Evolutionary conservation across 495 filamentous ascomycete species (phyloP).

Genomic region (Neurospora cerealis): DNA sequence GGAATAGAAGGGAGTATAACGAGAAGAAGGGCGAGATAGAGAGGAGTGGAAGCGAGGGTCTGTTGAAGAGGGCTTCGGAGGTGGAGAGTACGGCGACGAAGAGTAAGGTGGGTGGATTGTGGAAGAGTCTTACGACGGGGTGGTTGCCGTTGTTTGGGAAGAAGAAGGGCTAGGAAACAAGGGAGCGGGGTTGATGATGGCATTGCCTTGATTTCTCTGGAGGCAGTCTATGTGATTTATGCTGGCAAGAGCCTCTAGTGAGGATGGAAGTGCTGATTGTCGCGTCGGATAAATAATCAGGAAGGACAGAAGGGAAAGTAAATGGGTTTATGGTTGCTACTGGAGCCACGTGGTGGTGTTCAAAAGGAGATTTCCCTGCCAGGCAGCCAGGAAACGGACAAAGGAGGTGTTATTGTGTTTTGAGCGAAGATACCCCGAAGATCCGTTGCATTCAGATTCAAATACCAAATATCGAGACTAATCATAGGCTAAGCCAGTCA

Average conservation of each 20-base stretch:
- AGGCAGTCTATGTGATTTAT: not conserved
- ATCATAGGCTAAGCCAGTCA: not conserved
- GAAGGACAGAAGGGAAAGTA: not conserved
- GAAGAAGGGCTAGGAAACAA: not conserved
- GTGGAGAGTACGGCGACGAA: not conserved
- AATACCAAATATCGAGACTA: not conserved
- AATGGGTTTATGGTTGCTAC: not conserved
- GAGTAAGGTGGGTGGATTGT: not conserved
- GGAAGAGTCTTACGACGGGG: not conserved
- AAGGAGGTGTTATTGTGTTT: not conserved
- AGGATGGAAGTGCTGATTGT: not conserved
- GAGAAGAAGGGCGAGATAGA: constrained; percentile 15
- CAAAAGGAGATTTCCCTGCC: not conserved
- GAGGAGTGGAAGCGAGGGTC: constrained; percentile 1
- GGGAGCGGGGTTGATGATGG: not conserved
- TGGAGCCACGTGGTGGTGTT: not conserved
- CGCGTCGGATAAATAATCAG: not conserved
- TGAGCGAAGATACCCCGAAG: not conserved
- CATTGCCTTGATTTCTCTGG: not conserved
- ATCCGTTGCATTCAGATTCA: not conserved
- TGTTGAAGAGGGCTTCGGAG: not conserved
- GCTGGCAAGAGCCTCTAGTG: not conserved
- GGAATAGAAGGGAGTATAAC: constrained; percentile 11
- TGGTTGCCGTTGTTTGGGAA: not conserved
- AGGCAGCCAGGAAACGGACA: not conserved